phyloP scores from a whole-genome alignment of 306 rosid genomes.

The Prunus salicina region DNA sequence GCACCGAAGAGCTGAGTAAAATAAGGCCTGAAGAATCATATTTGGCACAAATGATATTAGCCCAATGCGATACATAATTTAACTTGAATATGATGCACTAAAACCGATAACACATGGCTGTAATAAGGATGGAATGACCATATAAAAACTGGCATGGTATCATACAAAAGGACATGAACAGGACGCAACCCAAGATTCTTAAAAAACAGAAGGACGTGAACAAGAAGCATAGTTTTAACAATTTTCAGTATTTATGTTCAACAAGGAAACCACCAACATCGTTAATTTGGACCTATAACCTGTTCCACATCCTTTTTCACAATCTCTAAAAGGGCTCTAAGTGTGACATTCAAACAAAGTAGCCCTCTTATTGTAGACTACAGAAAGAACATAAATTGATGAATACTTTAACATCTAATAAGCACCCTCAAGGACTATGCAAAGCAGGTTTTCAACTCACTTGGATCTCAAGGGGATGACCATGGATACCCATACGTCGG shows the following conservation, averaged over 20 bases:
- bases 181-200: neutral
- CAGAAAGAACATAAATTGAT: neutral
- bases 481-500: constrained; percentile 97
- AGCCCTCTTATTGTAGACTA: neutral
- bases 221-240: neutral
- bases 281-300: neutral
- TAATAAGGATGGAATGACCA: neutral
- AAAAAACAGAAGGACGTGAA: neutral
- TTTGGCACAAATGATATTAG: constrained; percentile 15
- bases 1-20: constrained; percentile 89
- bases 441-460: constrained; percentile 41
- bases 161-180: neutral
- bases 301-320: neutral
- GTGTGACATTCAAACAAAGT: neutral
- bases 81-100: neutral
- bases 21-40: constrained; percentile 64
- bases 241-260: neutral
- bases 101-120: neutral
- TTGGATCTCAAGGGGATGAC: constrained; percentile 98
- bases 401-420: neutral
- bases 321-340: neutral
- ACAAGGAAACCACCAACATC: constrained; percentile 8
- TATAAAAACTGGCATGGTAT: neutral
- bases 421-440: neutral
- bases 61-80: constrained; percentile 10